Percentiles rank a stretch among this genome's conserved stretches.
Evolutionary conservation across 2,329 filamentous ascomycete species (phyloP).

Genomic region (Penicillium sp.): DNA sequence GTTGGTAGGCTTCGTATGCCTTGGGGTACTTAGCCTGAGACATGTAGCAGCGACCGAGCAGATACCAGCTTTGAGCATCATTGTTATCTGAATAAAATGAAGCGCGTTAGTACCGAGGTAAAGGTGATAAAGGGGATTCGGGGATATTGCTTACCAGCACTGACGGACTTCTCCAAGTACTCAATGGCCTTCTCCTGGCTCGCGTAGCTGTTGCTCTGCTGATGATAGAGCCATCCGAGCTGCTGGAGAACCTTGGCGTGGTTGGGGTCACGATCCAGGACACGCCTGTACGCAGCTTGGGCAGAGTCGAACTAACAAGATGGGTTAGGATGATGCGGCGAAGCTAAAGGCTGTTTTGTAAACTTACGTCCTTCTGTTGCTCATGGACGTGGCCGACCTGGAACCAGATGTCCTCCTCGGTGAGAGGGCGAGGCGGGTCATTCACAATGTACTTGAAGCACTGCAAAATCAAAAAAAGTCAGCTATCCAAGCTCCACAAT

Average conservation of each 20-base stretch:
- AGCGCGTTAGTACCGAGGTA: background rate
- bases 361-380: slow-evolving; percentile 93
- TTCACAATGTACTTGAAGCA: slow-evolving; percentile 98
- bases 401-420: slow-evolving; percentile 99
- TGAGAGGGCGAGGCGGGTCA: slow-evolving; percentile 88
- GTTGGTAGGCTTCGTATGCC: slow-evolving; percentile 97
- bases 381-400: slow-evolving; percentile 99
- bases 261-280: slow-evolving; percentile 91
- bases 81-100: slow-evolving; percentile 71
- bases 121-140: too few relatives aligned
- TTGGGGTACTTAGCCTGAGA: slow-evolving; percentile 99
- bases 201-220: slow-evolving; percentile 87
- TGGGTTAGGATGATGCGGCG: slow-evolving; percentile 37
- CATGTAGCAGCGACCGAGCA: slow-evolving; percentile 98
- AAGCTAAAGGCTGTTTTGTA: too few relatives aligned
- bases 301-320: slow-evolving; percentile 84
- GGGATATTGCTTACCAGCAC: slow-evolving; percentile 69
- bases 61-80: slow-evolving; percentile 98
- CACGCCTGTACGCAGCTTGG: slow-evolving; percentile 88
- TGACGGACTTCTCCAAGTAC: slow-evolving; percentile 95
- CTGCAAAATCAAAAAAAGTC: slow-evolving; percentile 54
- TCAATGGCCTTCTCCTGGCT: slow-evolving; percentile 97
- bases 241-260: slow-evolving; percentile 98
- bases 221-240: slow-evolving; percentile 95
- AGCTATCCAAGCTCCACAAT: slow-evolving; percentile 1